Conservation (phyloP, 1,284 basidiomycete species). For the Rhizopogon parksii region DNA sequence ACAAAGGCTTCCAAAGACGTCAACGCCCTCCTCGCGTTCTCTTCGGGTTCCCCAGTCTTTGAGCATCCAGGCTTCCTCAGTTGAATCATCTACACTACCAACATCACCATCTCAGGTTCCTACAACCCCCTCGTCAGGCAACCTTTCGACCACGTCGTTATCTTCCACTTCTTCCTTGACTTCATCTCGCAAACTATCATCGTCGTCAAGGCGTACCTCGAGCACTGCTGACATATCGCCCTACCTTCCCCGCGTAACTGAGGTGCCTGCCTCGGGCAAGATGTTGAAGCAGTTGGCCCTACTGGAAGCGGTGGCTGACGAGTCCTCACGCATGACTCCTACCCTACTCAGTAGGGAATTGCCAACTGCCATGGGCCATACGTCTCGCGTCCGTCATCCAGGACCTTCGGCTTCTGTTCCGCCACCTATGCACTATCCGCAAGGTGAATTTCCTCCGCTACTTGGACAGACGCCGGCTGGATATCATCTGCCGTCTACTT, state of each 20-base stretch:
- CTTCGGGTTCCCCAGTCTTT: neutral
- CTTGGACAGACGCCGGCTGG: conserved; percentile 10
- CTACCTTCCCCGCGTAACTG: conserved; percentile 46
- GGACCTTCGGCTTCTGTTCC: conserved; percentile 18
- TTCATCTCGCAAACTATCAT: conserved; percentile 16
- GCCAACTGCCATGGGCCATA: conserved; percentile 10
- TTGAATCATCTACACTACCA: conserved; percentile 12
- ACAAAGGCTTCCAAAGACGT: conserved; percentile 4
- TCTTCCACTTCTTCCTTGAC: conserved; percentile 10
- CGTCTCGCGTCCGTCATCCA: conserved; percentile 7
- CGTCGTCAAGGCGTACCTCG: conserved; percentile 30
- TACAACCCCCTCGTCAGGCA: conserved; percentile 10
- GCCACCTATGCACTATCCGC: conserved; percentile 12
- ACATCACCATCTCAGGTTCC: conserved; percentile 19
- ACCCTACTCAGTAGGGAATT: conserved; percentile 33
- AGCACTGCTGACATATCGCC: conserved; percentile 57
- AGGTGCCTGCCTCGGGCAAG: conserved; percentile 49
- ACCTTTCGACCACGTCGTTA: conserved; percentile 6
- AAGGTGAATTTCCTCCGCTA: conserved; percentile 6
- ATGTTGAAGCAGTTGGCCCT: conserved; percentile 65
- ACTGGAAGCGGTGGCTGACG: conserved; percentile 66
- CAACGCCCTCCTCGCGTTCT: conserved; percentile 12
- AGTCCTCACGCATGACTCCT: conserved; percentile 58
- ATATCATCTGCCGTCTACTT: conserved; percentile 4
- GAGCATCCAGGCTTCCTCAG: conserved; percentile 6